phyloP scores from a whole-genome alignment of 768 basidiomycete genomes.

The Pulveroboletus sp. region DNA sequence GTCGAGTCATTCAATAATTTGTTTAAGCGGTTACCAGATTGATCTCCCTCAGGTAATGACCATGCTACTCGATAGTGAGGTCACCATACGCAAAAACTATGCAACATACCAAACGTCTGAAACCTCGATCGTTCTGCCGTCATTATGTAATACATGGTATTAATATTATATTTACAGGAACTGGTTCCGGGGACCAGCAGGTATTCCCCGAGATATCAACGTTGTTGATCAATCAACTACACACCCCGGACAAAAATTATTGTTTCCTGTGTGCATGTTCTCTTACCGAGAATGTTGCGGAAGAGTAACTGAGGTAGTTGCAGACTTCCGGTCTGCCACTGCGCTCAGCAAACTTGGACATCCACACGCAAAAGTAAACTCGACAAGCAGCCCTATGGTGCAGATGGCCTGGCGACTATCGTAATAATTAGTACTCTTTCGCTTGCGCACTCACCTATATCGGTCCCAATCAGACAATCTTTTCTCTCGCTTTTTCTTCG shows the following conservation, averaged over 20 bases:
- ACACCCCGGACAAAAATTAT: constrained; percentile 71
- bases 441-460: background rate
- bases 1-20: background rate
- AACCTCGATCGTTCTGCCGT: background rate
- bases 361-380: constrained; percentile 84
- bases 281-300: constrained; percentile 22
- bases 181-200: constrained; percentile 91
- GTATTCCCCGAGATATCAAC: constrained; percentile 75
- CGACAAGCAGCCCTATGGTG: constrained; percentile 78
- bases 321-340: constrained; percentile 72
- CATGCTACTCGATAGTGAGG: constrained; percentile 92
- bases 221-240: constrained; percentile 77
- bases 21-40: constrained; percentile 69
- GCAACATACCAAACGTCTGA: constrained; percentile 78
- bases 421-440: background rate
- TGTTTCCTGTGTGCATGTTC: constrained; percentile 64
- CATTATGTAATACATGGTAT: background rate
- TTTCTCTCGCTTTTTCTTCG: constrained; percentile 90
- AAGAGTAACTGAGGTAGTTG: background rate
- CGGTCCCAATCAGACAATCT: constrained; percentile 78
- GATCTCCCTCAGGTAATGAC: constrained; percentile 86
- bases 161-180: constrained; percentile 39
- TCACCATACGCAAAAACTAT: constrained; percentile 82
- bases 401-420: constrained; percentile 67
- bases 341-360: constrained; percentile 90